Percentiles rank a stretch among this genome's conserved stretches.
These are phyloP conservation scores for Lanzia echinophila DNA, from an alignment of 2,329 filamentous ascomycete species.

Conservation along the genomic window DNA sequence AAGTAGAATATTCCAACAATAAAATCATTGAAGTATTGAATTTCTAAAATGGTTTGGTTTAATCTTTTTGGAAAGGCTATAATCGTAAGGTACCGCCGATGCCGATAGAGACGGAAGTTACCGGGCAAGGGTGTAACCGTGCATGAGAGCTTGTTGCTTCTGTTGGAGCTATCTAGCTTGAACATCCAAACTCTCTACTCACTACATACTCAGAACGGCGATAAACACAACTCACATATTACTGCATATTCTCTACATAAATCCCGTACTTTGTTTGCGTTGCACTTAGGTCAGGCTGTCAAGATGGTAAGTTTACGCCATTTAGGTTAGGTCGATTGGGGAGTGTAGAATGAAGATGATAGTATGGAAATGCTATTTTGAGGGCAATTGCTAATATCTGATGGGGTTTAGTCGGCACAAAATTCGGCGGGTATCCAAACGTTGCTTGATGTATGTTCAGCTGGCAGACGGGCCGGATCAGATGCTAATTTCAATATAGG, in stretches of 20 bases:
- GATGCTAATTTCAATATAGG: conserved; percentile 44
- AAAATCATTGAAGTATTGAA: neutral
- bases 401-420: conserved; percentile 71
- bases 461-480: neutral
- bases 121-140: conserved; percentile 18
- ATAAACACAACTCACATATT: conserved; percentile 10
- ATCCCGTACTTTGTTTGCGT: neutral
- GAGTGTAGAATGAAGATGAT: conserved; percentile 5
- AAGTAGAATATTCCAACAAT: neutral
- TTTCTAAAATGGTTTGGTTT: neutral
- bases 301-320: conserved; percentile 22
- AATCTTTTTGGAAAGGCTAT: neutral
- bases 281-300: conserved; percentile 4
- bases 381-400: conserved; percentile 13
- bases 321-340: neutral
- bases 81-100: neutral
- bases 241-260: conserved; percentile 4
- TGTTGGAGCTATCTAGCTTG: conserved; percentile 15
- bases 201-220: neutral
- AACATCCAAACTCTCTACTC: conserved; percentile 7
- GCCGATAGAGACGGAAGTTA: conserved; percentile 15
- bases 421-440: conserved; percentile 98
- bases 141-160: conserved; percentile 16
- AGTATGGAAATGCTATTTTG: neutral
- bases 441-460: conserved; percentile 78